phyloP scores from a whole-genome alignment of 306 rosid species.

The Cicer pinnatifidum region DNA sequence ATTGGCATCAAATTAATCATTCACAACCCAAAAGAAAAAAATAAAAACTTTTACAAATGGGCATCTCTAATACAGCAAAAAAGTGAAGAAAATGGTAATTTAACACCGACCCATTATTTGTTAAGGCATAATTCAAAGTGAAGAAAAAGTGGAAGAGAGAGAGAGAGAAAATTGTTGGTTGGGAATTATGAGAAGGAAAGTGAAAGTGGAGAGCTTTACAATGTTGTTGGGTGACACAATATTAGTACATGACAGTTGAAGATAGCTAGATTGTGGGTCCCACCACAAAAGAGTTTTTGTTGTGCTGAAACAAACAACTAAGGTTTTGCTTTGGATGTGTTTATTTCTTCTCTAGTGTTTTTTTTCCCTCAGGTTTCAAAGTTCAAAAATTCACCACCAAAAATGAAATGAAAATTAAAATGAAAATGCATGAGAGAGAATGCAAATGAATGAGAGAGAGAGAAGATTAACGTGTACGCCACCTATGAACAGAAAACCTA shows the following conservation, averaged over 20 bases:
- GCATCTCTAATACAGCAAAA: slow-evolving; percentile 57
- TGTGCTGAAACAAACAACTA: slow-evolving; percentile 30
- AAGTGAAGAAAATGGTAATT: slow-evolving; percentile 54
- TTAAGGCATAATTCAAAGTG: slow-evolving; percentile 53
- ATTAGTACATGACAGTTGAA: slow-evolving; percentile 66
- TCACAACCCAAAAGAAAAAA: slow-evolving; percentile 45
- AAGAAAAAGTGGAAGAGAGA: slow-evolving; percentile 56
- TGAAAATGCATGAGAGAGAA: background rate
- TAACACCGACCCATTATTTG: slow-evolving; percentile 70
- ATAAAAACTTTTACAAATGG: slow-evolving; percentile 50
- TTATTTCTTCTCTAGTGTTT: slow-evolving; percentile 38
- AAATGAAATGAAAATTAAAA: background rate
- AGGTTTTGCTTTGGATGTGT: slow-evolving; percentile 31
- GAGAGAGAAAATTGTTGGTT: slow-evolving; percentile 49
- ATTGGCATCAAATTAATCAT: slow-evolving; percentile 34
- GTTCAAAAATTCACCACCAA: slow-evolving; percentile 45
- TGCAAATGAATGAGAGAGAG: background rate
- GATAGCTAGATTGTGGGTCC: slow-evolving; percentile 54
- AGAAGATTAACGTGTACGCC: slow-evolving; percentile 50
- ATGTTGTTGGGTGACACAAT: slow-evolving; percentile 61
- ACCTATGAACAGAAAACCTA: slow-evolving; percentile 21
- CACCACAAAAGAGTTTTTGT: slow-evolving; percentile 45
- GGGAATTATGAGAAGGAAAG: slow-evolving; percentile 46
- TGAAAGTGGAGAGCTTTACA: slow-evolving; percentile 52
- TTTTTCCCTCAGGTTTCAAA: slow-evolving; percentile 5